Base-by-base conservation (phyloP, 176 grass and related monocot genomes). In the Rhynchospora breviuscula region DNA sequence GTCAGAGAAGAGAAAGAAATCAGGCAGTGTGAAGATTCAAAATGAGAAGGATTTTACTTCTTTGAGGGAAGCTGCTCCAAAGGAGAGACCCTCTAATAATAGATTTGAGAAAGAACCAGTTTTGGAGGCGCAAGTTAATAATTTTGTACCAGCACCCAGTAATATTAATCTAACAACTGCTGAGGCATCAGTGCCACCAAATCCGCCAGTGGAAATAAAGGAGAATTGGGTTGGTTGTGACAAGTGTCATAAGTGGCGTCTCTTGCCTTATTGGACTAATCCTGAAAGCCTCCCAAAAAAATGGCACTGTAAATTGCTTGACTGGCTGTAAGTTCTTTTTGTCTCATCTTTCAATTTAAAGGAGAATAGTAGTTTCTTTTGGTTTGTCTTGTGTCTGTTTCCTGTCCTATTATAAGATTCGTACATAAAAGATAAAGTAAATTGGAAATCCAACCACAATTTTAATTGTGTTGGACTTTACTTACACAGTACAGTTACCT, bases 161-260 rank as follows among this genome's bases (percentile, higher is more conserved):
- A 85, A 86, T 92, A 61, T 59, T 60, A 85, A 86, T 92, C 81
- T 70, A 77, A 79, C 88, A 73, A 78, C 86, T 83, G 61, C 83
- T 78, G 88, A 85, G 73, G 13, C 51, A 17, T 2, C 33, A 51
- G 35, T 63, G 63, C 43, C 63, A 43, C 84, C 74, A 79, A 57
- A 84, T 81, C 79, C 81, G 6, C 86, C 92, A 22, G 82, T 89
- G 10, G 84, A 95, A 81, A 98, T 98, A 86, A 48, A 99, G 43
- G 96, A 99, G 81, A 73, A 93, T 86, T 99, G 96, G 96, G 96
- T 99, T 79, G 71, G 60, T 83, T 99, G 96, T 92, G 96, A 99
- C 78, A 99, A 89, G 86, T 99, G 96, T 63, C 80, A 90, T 65
- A 93, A 85, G 88, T 99, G 96, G 96, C 92, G 96, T 90, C 91